Percentiles rank a stretch among this genome's conserved stretches.
Conservation (phyloP, 306 rosid species). For the Vigna nakashimae region DNA sequence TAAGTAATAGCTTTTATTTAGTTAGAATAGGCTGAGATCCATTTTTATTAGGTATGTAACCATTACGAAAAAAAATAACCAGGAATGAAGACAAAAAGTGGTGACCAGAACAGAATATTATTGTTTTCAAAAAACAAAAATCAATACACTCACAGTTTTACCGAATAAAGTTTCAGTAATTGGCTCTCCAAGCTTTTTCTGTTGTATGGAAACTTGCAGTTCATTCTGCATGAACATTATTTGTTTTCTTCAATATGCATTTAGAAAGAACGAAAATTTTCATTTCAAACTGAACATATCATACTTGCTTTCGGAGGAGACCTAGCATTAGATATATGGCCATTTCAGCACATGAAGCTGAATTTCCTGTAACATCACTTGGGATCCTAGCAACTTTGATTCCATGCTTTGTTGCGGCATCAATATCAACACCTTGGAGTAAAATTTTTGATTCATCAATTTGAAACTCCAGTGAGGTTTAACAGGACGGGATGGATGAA, state of each 20-base stretch:
- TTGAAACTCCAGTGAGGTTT: conserved; percentile 7
- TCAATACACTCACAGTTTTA: conserved; percentile 74
- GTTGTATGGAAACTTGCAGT: conserved; percentile 68
- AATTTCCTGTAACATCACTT: conserved; percentile 70
- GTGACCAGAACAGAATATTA: neutral
- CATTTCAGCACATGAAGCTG: conserved; percentile 95
- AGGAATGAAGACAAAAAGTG: conserved; percentile 16
- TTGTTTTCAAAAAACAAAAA: conserved; percentile 6
- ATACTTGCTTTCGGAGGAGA: conserved; percentile 91
- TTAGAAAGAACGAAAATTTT: neutral
- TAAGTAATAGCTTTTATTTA: conserved; percentile 11
- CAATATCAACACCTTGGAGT: conserved; percentile 80
- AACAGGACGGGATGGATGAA: neutral
- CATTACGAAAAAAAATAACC: neutral
- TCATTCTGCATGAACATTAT: conserved; percentile 63
- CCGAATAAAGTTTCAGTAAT: conserved; percentile 76
- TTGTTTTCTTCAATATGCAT: neutral
- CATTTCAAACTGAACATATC: conserved; percentile 32
- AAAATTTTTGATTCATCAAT: conserved; percentile 4
- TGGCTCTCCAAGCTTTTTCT: conserved; percentile 82
- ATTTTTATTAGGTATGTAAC: conserved; percentile 17
- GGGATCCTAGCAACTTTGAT: conserved; percentile 93
- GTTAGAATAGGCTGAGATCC: conserved; percentile 9
- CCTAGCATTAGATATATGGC: conserved; percentile 82
- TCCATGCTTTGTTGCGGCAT: conserved; percentile 88